Evolutionary conservation across 2,329 filamentous ascomycete genomes (phyloP).

Genomic region (Tolypocladium tropicale): DNA sequence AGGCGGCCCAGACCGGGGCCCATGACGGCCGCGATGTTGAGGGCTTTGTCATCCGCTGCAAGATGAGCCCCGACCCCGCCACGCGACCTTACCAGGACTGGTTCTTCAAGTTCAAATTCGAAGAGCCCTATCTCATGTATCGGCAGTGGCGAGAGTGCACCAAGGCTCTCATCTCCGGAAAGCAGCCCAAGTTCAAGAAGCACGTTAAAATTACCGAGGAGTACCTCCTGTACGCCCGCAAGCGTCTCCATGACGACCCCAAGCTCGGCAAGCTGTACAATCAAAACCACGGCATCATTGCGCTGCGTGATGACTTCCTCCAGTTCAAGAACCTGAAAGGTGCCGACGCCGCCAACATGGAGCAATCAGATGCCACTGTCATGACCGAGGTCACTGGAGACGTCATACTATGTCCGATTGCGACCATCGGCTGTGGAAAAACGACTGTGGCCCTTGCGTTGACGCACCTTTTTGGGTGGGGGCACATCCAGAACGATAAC

Average conservation of each 20-base stretch:
- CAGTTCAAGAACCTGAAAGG: slow-evolving; percentile 75
- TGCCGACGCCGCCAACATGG: slow-evolving; percentile 73
- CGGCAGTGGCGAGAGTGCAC: slow-evolving; percentile 97
- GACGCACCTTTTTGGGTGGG: slow-evolving; percentile 77
- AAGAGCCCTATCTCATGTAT: slow-evolving; percentile 98
- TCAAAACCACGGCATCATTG: slow-evolving; percentile 90
- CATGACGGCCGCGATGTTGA: slow-evolving; percentile 90
- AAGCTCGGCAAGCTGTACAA: slow-evolving; percentile 62
- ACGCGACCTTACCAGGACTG: slow-evolving; percentile 65
- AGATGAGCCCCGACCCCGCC: slow-evolving; percentile 43
- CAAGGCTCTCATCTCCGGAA: slow-evolving; percentile 72
- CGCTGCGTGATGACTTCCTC: slow-evolving; percentile 79
- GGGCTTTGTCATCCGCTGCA: slow-evolving; percentile 92
- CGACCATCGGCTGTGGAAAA: slow-evolving; percentile 93
- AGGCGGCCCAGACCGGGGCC: slow-evolving; percentile 76
- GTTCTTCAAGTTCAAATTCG: slow-evolving; percentile 99
- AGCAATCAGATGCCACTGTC: slow-evolving; percentile 37
- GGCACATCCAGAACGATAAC: slow-evolving; percentile 94
- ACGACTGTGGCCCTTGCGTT: slow-evolving; percentile 83
- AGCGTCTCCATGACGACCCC: slow-evolving; percentile 59
- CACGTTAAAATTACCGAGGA: slow-evolving; percentile 84
- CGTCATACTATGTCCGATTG: slow-evolving; percentile 79
- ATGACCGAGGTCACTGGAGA: slow-evolving; percentile 50
- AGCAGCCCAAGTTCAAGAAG: slow-evolving; percentile 69
- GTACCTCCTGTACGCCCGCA: slow-evolving; percentile 74